These are phyloP conservation scores for Ehretia macrophylla DNA, from an alignment of 257 asterid species.

Conservation along the genomic window DNA sequence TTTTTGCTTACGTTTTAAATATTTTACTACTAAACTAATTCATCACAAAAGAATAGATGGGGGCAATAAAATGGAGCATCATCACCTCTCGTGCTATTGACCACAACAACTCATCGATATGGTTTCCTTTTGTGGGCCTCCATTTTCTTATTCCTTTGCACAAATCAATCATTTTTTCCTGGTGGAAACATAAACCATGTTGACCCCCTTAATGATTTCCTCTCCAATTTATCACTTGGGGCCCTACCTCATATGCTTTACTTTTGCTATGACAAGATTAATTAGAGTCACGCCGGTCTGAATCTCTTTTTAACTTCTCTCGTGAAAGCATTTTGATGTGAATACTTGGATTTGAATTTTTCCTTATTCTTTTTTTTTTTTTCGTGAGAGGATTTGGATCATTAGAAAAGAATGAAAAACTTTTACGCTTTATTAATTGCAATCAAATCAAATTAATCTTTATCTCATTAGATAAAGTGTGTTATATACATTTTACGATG, in stretches of 20 bases:
- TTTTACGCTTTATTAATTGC: neutral
- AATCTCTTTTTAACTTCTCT: neutral
- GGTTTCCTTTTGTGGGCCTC: constrained; percentile 24
- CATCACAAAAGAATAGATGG: constrained; percentile 17
- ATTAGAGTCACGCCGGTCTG: neutral
- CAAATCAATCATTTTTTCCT: neutral
- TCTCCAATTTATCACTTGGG: neutral
- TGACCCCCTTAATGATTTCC: constrained; percentile 12
- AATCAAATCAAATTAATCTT: neutral
- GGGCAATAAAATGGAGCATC: constrained; percentile 29
- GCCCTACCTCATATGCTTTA: neutral
- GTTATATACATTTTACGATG: no score
- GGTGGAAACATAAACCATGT: neutral
- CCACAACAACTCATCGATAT: constrained; percentile 24
- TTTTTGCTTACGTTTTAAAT: no score
- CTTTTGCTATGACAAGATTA: neutral
- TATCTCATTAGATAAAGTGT: no score
- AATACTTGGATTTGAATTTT: no score
- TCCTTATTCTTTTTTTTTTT: no score
- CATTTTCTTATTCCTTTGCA: neutral
- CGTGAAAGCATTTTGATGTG: neutral
- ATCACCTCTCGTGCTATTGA: constrained; percentile 30
- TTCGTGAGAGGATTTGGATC: no score
- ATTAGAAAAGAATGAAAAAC: neutral
- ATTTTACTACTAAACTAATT: no score